phyloP scores from a whole-genome alignment of 2,329 filamentous ascomycete genomes.

The Xylariaceae sp. region DNA sequence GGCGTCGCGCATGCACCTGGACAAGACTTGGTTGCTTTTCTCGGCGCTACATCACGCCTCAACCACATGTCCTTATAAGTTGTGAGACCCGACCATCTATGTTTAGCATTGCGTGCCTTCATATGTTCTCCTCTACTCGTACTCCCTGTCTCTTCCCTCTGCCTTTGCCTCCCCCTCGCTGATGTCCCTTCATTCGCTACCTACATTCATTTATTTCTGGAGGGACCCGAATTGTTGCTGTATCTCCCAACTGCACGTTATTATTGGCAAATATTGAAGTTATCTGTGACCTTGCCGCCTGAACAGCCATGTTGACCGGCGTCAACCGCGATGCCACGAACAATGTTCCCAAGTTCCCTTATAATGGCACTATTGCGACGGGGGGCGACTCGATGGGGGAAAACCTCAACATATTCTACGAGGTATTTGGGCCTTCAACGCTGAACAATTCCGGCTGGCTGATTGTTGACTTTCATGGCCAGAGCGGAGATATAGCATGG shows the following conservation, averaged over 20 bases:
- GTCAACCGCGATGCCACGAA: slow-evolving; percentile 41
- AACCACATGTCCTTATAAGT: slow-evolving; percentile 6
- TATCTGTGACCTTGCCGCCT: slow-evolving; percentile 14
- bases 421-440: slow-evolving; percentile 43
- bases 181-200: background rate
- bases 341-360: slow-evolving; percentile 47
- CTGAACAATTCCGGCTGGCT: slow-evolving; percentile 22
- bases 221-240: background rate
- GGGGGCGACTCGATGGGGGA: slow-evolving; percentile 64
- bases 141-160: background rate
- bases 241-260: background rate
- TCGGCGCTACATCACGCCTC: slow-evolving; percentile 11
- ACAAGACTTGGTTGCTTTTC: slow-evolving; percentile 12
- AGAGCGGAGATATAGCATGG: slow-evolving; percentile 78
- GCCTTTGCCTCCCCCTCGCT: background rate
- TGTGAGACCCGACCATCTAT: slow-evolving; percentile 14
- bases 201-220: background rate
- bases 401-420: slow-evolving; percentile 74
- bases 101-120: slow-evolving; percentile 12
- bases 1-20: slow-evolving; percentile 5
- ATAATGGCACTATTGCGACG: slow-evolving; percentile 58
- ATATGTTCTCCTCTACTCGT: slow-evolving; percentile 8
- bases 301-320: slow-evolving; percentile 35
- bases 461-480: slow-evolving; percentile 11
- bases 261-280: background rate